phyloP scores from a whole-genome alignment of 345 rosid species.

The Arabis alpina region DNA sequence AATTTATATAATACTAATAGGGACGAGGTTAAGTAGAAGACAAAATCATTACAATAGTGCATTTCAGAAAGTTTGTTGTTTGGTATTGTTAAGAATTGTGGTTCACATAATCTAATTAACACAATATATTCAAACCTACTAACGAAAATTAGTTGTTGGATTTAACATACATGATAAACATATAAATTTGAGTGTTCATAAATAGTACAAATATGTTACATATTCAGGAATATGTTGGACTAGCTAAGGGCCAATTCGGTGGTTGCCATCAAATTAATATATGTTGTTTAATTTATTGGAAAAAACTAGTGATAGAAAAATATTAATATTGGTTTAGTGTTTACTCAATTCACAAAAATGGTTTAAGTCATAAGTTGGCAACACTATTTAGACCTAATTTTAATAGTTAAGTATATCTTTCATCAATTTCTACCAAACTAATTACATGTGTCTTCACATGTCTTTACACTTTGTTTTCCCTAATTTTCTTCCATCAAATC shows the following conservation, averaged over 20 bases:
- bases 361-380: conserved; percentile 23
- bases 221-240: conserved; percentile 6
- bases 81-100: conserved; percentile 9
- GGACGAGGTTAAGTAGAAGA: neutral
- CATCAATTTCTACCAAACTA: conserved; percentile 35
- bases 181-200: too few species aligned
- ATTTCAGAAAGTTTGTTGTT: conserved; percentile 4
- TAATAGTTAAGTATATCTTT: conserved; percentile 42
- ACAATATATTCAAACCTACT: conserved; percentile 2
- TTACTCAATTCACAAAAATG: neutral
- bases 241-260: conserved; percentile 15
- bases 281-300: neutral
- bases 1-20: neutral
- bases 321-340: neutral
- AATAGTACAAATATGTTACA: neutral
- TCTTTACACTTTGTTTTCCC: conserved; percentile 14
- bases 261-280: conserved; percentile 9
- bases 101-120: neutral
- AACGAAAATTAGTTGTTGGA: neutral
- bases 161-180: too few species aligned
- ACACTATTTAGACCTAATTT: conserved; percentile 36
- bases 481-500: conserved; percentile 9
- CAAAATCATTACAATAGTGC: neutral
- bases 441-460: conserved; percentile 36
- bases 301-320: conserved; percentile 1